Evolutionary conservation across 495 filamentous ascomycete genomes (phyloP), one percentile per base, ranked within the genome.

Genomic region (Xylaria castorea): DNA sequence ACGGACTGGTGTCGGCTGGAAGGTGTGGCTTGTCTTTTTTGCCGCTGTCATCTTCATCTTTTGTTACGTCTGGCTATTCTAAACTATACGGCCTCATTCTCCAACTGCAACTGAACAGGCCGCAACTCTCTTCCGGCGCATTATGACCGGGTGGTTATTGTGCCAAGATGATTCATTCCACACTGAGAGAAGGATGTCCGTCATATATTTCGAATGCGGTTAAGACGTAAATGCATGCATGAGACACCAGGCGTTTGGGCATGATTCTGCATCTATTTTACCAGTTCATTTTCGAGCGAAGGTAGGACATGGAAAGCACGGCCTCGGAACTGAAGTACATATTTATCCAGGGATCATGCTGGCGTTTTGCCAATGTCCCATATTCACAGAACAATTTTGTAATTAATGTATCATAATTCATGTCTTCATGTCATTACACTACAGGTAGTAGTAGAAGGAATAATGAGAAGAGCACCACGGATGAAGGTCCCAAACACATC

Each of bases 1-100:
- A 83, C 85, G 90, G 76, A 97, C 94, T 16, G 97, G 97, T 4
- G 90, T 99, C 36, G 92, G 94, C 72, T 99, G 96, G 96, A 93
- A 89, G 82, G 92, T 94, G 34, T 99, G 97, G 96, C 78, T 97
- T 61, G 86, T 81, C 25, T 98, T 99, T 82, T 97, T 99, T 77
- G 83, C 86, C 42, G 90, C 89, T 4, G 93, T 99, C 27, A 89
- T 91, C 68, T 74, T 93, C 20, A 71, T 97, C 63, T 99, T 99
- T 82, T 87, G 89, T 71, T 99, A 93, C 76, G 96, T 99, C 68
- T 97, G 96, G 95, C 81, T 97, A 60, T 94, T 91, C 78, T 92
- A 80, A 81, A 51, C 30, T 38, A 55, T 25, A 5, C 20, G 50
- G 25, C 20, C 11, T 53, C 44, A 36, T n/a, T 22, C 44, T 30